Base-by-base conservation (phyloP, 2,329 filamentous ascomycete genomes). In the Mycosphaerella arachidis region DNA sequence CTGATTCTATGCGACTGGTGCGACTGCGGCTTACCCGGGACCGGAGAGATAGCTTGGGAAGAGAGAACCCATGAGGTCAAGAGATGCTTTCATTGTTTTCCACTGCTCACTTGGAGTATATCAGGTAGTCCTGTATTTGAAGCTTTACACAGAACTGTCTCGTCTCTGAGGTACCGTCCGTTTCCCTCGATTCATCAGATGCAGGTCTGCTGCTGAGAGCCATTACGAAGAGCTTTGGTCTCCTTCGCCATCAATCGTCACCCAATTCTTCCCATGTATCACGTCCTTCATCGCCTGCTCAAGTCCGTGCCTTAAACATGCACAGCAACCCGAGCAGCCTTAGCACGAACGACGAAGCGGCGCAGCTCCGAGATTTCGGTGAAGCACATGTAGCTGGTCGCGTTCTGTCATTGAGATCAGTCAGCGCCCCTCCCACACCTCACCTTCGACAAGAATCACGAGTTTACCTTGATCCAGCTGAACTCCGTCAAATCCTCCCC, bases 301-400 rank as follows among this genome's bases (percentile, higher is more conserved):
- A 20, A 27, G 24, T 27, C 29, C 46, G 20, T 13, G 10, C 12
- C 8, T 16, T 30, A 33, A 6, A 20, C 29, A 18, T 9, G 24
- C n/a, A 30, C 30, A 16, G 27, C 12, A 9, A 52, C 27, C 10
- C 50, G 12, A 12, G 50, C 50, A 9, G 27, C 16, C 31, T 58
- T 64, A 24, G 59, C 56, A 33, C 64, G 55, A 20, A 56, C 59
- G 12, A 67, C 65, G 35, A 65, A 64, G 20, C 60, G 61, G 50
- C 53, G 56, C 20, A 63, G 40, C 31, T 59, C 53, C 50, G 8
- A 24, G 8, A 65, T 40, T 56, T 67, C 63, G 40, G 59, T 61
- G 52, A 69, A 64, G 52, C 70, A 71, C 7, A 66, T 67, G 43
- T 71, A 71, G 46, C 68, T 71, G 29, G 64, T 60, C 29, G 53